Conservation (phyloP, 768 basidiomycete species). For the Porphyrellus cyaneotinctus region DNA sequence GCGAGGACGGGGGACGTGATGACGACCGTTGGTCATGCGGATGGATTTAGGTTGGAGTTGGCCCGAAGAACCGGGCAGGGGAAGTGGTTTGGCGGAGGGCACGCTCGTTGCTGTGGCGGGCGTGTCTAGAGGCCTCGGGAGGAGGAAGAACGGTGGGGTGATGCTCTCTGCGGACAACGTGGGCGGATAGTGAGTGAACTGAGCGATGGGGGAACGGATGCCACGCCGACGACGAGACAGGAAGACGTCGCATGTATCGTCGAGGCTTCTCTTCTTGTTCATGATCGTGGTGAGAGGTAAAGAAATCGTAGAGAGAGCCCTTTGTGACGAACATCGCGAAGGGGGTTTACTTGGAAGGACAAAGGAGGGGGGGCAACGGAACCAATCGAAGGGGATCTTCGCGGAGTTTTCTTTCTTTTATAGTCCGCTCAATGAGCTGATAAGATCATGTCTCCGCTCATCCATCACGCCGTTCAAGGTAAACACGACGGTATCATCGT, state of each 20-base stretch:
- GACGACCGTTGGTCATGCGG: conserved; percentile 16
- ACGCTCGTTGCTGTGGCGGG: not conserved
- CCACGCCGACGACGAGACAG: conserved; percentile 22
- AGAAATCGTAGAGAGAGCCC: conserved; percentile 7
- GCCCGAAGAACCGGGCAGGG: conserved; percentile 25
- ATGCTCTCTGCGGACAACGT: conserved; percentile 7
- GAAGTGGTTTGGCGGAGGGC: conserved; percentile 17
- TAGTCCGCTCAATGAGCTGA: conserved; percentile 24
- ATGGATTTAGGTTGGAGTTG: conserved; percentile 12
- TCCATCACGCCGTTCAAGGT: no score
- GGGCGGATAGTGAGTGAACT: conserved; percentile 2
- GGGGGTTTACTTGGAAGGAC: conserved; percentile 1
- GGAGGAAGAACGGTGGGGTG: conserved; percentile 7
- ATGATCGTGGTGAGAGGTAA: conserved; percentile 22
- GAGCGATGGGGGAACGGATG: conserved; percentile 10
- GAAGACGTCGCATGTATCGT: conserved; percentile 29
- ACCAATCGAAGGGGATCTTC: conserved; percentile 14
- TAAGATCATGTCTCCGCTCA: conserved; percentile 44
- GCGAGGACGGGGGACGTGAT: conserved; percentile 66
- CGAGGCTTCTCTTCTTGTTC: conserved; percentile 27
- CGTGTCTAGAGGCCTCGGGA: conserved; percentile 8
- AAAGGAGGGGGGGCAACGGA: conserved; percentile 15
- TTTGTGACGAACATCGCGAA: conserved; percentile 11
- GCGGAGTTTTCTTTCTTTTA: conserved; percentile 18
- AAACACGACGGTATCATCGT: no score